A percentile compares a stretch with the other conserved stretches of the same genome.
Conservation (phyloP, 2,329 filamentous ascomycete species). For the Helotiales sp. region DNA sequence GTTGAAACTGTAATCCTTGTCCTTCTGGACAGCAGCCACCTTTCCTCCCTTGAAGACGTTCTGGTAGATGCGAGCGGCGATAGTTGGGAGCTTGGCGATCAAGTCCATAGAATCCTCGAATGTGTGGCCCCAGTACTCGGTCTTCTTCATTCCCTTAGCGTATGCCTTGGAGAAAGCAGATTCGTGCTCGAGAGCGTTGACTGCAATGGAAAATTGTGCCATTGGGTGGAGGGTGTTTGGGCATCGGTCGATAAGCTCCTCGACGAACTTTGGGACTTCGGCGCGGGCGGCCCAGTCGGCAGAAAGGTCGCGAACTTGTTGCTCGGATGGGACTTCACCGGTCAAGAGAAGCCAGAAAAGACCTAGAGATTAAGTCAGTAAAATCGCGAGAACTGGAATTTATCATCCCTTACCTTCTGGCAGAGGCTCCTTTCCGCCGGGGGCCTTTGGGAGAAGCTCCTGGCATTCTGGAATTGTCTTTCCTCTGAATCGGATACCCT, state of each 20-base stretch:
- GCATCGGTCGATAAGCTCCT: slow-evolving; percentile 99
- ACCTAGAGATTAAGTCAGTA: slow-evolving; percentile 54
- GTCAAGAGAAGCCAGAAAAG: slow-evolving; percentile 99
- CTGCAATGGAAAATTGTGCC: slow-evolving; percentile 98
- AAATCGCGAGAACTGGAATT: not conserved
- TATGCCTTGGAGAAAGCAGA: slow-evolving; percentile 98
- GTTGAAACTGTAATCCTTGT: slow-evolving; percentile 99
- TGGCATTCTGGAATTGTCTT: slow-evolving; percentile 99
- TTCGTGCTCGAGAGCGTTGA: slow-evolving; percentile 97
- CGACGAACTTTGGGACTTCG: slow-evolving; percentile 95
- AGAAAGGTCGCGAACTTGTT: slow-evolving; percentile 97
- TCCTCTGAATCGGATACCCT: slow-evolving; percentile 99
- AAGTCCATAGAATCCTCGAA: slow-evolving; percentile 99
- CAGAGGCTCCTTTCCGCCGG: slow-evolving; percentile 94
- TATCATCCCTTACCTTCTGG: slow-evolving; percentile 73
- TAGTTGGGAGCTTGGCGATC: slow-evolving; percentile 98
- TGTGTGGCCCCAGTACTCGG: slow-evolving; percentile 99
- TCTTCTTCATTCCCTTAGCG: slow-evolving; percentile 98
- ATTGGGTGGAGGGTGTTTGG: slow-evolving; percentile 98
- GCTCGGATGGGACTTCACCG: slow-evolving; percentile 94
- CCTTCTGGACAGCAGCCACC: slow-evolving; percentile 93
- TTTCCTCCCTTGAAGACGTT: slow-evolving; percentile 99
- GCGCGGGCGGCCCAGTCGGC: slow-evolving; percentile 98
- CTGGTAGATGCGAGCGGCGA: slow-evolving; percentile 98
- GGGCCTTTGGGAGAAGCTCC: slow-evolving; percentile 94